Conservation (phyloP, 495 filamentous ascomycete species). For the Aspergillus wentii region DNA sequence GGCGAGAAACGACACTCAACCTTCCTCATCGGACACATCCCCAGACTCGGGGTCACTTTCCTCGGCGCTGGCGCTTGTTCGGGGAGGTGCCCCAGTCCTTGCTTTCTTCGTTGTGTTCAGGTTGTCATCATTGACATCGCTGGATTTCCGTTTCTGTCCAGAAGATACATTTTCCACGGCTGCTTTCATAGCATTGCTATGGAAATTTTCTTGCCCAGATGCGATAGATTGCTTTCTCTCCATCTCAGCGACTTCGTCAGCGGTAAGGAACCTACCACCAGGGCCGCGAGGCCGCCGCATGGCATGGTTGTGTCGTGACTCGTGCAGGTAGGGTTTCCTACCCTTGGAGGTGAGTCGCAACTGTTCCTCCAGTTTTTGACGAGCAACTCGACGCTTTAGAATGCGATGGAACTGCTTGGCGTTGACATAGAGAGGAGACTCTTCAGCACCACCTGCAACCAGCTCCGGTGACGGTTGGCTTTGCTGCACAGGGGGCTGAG, state of each 20-base stretch:
- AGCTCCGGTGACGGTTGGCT: conserved; percentile 82
- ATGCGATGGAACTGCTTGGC: conserved; percentile 99
- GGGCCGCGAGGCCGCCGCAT: conserved; percentile 95
- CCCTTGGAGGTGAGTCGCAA: conserved; percentile 90
- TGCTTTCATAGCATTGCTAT: conserved; percentile 22
- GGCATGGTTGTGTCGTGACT: conserved; percentile 98
- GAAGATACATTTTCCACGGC: conserved; percentile 18
- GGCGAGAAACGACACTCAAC: conserved; percentile 19
- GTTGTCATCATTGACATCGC: conserved; percentile 39
- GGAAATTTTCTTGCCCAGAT: conserved; percentile 28
- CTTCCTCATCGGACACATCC: conserved; percentile 44
- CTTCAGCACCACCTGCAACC: conserved; percentile 70
- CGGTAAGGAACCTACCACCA: conserved; percentile 94
- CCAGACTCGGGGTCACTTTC: conserved; percentile 48
- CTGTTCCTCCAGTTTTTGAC: conserved; percentile 89
- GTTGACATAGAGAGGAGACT: conserved; percentile 95
- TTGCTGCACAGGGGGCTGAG: conserved; percentile 49
- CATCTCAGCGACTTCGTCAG: conserved; percentile 94
- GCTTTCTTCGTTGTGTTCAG: conserved; percentile 40
- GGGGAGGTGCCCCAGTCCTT: conserved; percentile 26
- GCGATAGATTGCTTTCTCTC: conserved; percentile 48
- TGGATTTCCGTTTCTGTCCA: conserved; percentile 49
- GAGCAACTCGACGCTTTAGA: conserved; percentile 84
- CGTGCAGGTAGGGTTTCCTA: conserved; percentile 94
- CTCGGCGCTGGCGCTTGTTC: conserved; percentile 37